Base-by-base conservation (phyloP, 2,329 filamentous ascomycete species). In the Lasiodiplodia theobromae region DNA sequence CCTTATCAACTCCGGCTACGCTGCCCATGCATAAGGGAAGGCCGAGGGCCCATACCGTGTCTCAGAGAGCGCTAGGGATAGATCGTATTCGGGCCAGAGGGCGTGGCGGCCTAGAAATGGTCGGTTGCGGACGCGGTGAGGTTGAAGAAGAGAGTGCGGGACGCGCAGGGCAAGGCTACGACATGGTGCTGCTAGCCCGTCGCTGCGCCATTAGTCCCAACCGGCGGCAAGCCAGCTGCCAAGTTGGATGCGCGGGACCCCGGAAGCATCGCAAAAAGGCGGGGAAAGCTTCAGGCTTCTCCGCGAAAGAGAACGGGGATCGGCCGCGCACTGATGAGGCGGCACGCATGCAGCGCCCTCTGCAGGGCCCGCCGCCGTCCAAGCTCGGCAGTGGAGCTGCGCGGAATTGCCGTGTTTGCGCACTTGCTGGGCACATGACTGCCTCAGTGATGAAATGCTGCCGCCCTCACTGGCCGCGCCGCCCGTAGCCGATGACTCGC, bases 211-310 rank as follows among this genome's bases (percentile, higher is more conserved):
- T 64, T 52, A 52, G 60, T 52, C 47, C 60, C 60, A 64, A 64
- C 60, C 60, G 47, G 47, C 60, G 54, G 56, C 60, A 47, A 37
- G 60, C 28, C 47, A 51, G 47, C 56, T 60, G 56, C 56, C 56
- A 64, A 64, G 60, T 64, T 64, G 44, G 60, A 52, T 64, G 60
- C 47, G 60, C 60, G 60, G 60, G 60, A 64, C 60, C 60, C 60
- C 60, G 60, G 60, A 64, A 64, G 60, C 60, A 64, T 64, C 60
- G 60, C 60, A 38, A 64, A 64, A 64, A 64, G 60, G 60, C 60
- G 60, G 60, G 60, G 60, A 64, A 64, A 64, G 60, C 60, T 64
- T 64, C 60, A 64, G 28, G 60, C 60, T 64, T 64, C 60, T 64
- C 60, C 60, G 60, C 60, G 60, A 52, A 64, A 38, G 60, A 52